A percentile compares a stretch with the other conserved stretches of the same genome.
These are phyloP conservation scores for Besnoitia besnoiti DNA, from an alignment of 169 alveolate species.

Conservation along the genomic window DNA sequence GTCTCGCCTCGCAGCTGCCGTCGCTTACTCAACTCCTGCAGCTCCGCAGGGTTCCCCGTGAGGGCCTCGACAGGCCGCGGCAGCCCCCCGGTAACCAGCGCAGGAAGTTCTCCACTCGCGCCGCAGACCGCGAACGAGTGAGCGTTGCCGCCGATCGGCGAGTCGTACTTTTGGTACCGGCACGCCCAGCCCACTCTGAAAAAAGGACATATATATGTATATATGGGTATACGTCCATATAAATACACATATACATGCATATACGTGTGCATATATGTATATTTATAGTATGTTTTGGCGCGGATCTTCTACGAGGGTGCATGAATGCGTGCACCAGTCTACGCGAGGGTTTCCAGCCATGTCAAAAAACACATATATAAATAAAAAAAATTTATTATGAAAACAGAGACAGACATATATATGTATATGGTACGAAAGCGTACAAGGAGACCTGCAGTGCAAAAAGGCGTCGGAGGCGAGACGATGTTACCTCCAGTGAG, in stretches of 20 bases:
- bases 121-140: slow-evolving; percentile 76
- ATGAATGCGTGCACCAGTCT: not conserved
- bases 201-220: not conserved
- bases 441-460: not conserved
- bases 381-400: not conserved
- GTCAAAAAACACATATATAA: too few species aligned
- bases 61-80: not conserved
- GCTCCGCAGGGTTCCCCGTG: not conserved
- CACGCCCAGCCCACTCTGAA: slow-evolving; percentile 88
- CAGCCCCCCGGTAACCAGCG: not conserved
- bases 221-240: not conserved
- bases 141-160: slow-evolving; percentile 80
- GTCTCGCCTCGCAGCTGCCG: not conserved
- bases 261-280: not conserved
- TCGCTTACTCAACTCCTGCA: not conserved
- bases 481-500: slow-evolving; percentile 56
- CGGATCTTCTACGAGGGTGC: too few species aligned
- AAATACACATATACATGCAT: not conserved
- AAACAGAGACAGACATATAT: not conserved
- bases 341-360: not conserved
- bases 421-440: not conserved
- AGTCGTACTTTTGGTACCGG: slow-evolving; percentile 83
- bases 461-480: not conserved
- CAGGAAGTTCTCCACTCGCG: slow-evolving; percentile 50
- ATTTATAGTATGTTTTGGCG: not conserved